These are phyloP conservation scores for Fusarium beomiforme DNA, from an alignment of 2,329 filamentous ascomycete genomes.

Conservation along the genomic window DNA sequence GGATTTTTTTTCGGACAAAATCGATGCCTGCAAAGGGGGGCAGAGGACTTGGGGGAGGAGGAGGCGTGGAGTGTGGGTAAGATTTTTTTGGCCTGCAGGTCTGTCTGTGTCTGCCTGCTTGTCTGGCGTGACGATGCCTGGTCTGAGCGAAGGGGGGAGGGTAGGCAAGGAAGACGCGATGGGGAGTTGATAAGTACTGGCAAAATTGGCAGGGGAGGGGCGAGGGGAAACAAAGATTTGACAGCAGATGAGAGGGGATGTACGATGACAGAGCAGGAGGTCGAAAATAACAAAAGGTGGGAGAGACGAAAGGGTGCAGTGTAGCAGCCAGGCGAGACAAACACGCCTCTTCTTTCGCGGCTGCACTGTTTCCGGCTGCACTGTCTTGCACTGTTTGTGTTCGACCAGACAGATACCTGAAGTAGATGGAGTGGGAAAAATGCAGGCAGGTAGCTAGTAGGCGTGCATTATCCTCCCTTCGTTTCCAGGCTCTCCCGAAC, in stretches of 20 bases:
- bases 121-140: slow-evolving; percentile 31
- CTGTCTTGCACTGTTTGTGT: neutral
- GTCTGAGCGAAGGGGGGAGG: slow-evolving; percentile 6
- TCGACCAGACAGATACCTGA: neutral
- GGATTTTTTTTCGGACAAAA: too few species aligned
- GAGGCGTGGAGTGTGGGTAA: slow-evolving; percentile 52
- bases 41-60: slow-evolving; percentile 41
- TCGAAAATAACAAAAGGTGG: slow-evolving; percentile 16
- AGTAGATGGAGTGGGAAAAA: neutral
- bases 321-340: slow-evolving; percentile 6
- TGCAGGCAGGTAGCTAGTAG: slow-evolving; percentile 8
- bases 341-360: slow-evolving; percentile 25
- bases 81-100: too few species aligned
- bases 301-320: slow-evolving; percentile 31
- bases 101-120: slow-evolving; percentile 21
- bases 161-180: slow-evolving; percentile 40
- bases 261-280: slow-evolving; percentile 15
- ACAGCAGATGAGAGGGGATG: slow-evolving; percentile 21
- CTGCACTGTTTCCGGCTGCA: neutral
- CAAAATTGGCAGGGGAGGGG: slow-evolving; percentile 30
- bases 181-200: neutral
- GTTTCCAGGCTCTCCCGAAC: neutral
- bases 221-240: slow-evolving; percentile 40
- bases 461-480: slow-evolving; percentile 17
- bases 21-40: too few species aligned